Percentiles rank a stretch among this genome's conserved stretches.
These are phyloP conservation scores for Diaporthe longicolla DNA, from an alignment of 2,329 filamentous ascomycete species.

Conservation along the genomic window DNA sequence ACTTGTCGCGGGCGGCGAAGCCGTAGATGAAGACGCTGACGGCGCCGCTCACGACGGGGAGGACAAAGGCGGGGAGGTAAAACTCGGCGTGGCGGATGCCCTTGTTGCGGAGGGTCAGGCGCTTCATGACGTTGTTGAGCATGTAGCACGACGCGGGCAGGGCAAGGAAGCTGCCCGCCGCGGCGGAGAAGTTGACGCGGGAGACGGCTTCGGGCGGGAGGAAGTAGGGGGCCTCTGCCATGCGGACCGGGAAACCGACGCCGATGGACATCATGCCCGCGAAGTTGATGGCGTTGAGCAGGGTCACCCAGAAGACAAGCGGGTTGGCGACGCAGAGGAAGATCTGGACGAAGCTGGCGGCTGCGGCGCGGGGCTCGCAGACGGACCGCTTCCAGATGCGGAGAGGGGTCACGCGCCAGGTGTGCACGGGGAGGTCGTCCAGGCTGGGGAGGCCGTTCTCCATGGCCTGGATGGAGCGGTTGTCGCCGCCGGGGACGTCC, in stretches of 20 bases:
- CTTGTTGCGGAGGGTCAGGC: constrained; percentile 45
- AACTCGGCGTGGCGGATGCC: constrained; percentile 48
- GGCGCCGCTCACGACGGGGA: constrained; percentile 45
- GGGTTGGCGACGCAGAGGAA: constrained; percentile 48
- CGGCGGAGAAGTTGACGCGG: constrained; percentile 44
- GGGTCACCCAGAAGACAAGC: constrained; percentile 48
- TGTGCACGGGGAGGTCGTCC: constrained; percentile 27
- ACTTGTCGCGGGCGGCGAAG: constrained; percentile 37
- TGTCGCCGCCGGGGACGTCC: constrained; percentile 43
- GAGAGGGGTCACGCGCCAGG: constrained; percentile 33
- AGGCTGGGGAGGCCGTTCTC: constrained; percentile 38
- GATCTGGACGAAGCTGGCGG: constrained; percentile 45
- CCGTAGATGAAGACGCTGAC: constrained; percentile 45
- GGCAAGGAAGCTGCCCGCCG: constrained; percentile 43
- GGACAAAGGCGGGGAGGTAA: constrained; percentile 47
- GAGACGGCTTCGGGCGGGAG: constrained; percentile 34
- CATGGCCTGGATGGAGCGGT: constrained; percentile 19
- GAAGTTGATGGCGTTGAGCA: constrained; percentile 48
- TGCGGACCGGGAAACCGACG: constrained; percentile 43
- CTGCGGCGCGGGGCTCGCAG: constrained; percentile 41
- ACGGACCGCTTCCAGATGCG: constrained; percentile 36
- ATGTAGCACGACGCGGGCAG: constrained; percentile 41
- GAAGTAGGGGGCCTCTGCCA: constrained; percentile 43
- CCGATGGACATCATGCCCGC: constrained; percentile 47
- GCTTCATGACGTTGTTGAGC: constrained; percentile 45